Evolutionary conservation across 2,329 filamentous ascomycete genomes (phyloP).

Genomic region (Hansfordia pulvinata): DNA sequence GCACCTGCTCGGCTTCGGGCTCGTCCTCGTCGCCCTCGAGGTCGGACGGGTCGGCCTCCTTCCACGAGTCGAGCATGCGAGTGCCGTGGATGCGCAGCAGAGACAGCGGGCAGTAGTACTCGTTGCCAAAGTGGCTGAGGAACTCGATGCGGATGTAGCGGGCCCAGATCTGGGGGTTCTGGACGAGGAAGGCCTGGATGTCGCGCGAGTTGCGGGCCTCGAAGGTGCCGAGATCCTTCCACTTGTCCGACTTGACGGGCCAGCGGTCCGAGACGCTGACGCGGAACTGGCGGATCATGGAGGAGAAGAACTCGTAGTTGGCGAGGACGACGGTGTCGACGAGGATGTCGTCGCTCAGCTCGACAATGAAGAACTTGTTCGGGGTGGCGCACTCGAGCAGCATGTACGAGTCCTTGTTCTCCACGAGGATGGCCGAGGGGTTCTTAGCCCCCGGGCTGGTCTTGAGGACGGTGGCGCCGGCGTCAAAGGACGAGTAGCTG

Average conservation of each 20-base stretch:
- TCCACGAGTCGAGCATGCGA: conserved; percentile 88
- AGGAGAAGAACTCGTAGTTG: conserved; percentile 98
- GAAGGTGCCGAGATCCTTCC: conserved; percentile 78
- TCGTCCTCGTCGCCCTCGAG: conserved; percentile 44
- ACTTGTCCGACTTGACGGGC: conserved; percentile 82
- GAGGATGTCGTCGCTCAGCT: conserved; percentile 74
- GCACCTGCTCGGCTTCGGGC: conserved; percentile 18
- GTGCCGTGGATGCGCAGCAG: conserved; percentile 86
- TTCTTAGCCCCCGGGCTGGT: conserved; percentile 79
- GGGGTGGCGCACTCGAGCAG: conserved; percentile 74
- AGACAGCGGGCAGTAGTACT: conserved; percentile 92
- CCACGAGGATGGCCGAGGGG: conserved; percentile 74
- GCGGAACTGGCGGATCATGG: conserved; percentile 82
- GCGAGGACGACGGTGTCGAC: conserved; percentile 95
- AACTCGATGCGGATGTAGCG: conserved; percentile 89
- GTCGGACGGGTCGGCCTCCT: conserved; percentile 59
- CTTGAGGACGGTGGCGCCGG: conserved; percentile 85
- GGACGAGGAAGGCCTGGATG: conserved; percentile 87
- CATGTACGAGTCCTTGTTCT: conserved; percentile 99
- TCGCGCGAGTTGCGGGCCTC: conserved; percentile 87
- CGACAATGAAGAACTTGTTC: conserved; percentile 90
- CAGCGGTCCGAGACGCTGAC: conserved; percentile 92
- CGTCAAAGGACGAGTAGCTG: conserved; percentile 96
- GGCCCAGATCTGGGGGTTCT: conserved; percentile 91
- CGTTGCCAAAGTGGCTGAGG: conserved; percentile 84